Evolutionary conservation across 306 rosid species (phyloP), one percentile per base, ranked within the genome.

Genomic region (Begonia masoniana): DNA sequence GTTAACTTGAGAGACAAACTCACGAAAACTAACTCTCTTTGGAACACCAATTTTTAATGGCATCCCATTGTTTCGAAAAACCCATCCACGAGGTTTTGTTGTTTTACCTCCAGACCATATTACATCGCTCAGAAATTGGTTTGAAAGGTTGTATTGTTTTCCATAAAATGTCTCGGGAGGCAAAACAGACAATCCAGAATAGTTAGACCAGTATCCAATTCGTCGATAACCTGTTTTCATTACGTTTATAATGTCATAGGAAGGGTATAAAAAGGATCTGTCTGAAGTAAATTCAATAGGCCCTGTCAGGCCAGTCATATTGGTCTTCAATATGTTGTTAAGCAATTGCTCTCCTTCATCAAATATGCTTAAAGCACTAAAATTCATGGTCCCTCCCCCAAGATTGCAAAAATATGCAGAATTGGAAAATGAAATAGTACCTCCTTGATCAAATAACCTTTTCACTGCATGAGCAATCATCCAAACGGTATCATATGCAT

Each of bases 401-500:
- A 5, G 62, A 62, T 46, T 46, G 8, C 60, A 14, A 16, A 35
- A 2, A 36, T 10, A 43, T 13, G 59, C 16, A 23, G 23, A 13
- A 5, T 63, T 63, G 47, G 77, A 70, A 57, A 70, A 78, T 13
- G 80, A 67, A 46, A 74, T 48, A 51, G 31, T 50, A 6, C 67
- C 67, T 14, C 76, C 74, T 48, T 61, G 66, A 61, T 64, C 80
- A 57, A 78, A 50, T 64, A 78, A 69, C 75, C 53, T 48, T 56
- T 58, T 59, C 10, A 78, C 35, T 41, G 80, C 80, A 45, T 13
- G 47, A 41, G 80, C 75, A 54, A 78, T 42, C 47, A 70, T 50
- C 79, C 77, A 78, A 55, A 78, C 83, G 4, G 83, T 74, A 57
- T 78, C 83, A 53, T 78, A 78, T 19, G 83, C 83, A 64, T 70